phyloP scores from a whole-genome alignment of 148 eudicot species.

The Heliamphora exappendiculata region DNA sequence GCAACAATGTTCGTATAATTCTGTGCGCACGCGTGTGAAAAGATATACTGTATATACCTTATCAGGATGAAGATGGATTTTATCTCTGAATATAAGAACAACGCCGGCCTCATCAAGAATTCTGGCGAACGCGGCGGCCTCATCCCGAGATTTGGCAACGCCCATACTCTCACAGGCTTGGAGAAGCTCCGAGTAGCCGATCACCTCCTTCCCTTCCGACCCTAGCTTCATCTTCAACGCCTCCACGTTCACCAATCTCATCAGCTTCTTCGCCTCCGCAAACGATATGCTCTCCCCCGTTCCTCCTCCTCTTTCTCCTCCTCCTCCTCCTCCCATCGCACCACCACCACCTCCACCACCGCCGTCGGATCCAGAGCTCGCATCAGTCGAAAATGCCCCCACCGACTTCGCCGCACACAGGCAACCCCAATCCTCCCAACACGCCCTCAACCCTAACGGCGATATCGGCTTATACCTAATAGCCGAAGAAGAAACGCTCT shows the following conservation, averaged over 20 bases:
- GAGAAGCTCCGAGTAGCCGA: slow-evolving; percentile 53
- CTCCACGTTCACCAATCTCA: slow-evolving; percentile 75
- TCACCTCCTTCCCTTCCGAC: slow-evolving; percentile 58
- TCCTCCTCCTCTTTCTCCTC: slow-evolving; percentile 6
- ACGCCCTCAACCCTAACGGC: slow-evolving; percentile 7
- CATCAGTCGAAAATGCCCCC: slow-evolving; percentile 3
- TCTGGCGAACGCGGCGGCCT: slow-evolving; percentile 52
- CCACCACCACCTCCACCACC: neutral
- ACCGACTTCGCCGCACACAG: neutral
- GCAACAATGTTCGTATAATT: neutral
- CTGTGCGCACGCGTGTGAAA: neutral
- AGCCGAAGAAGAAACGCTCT: slow-evolving; percentile 6
- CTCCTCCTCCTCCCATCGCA: neutral
- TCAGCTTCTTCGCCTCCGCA: slow-evolving; percentile 64
- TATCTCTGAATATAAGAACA: slow-evolving; percentile 68
- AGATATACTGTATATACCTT: slow-evolving; percentile 34
- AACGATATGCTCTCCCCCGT: slow-evolving; percentile 32
- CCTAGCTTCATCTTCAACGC: slow-evolving; percentile 66
- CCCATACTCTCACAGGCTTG: slow-evolving; percentile 59
- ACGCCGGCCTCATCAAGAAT: slow-evolving; percentile 94
- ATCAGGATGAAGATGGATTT: slow-evolving; percentile 83
- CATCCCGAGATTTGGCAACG: slow-evolving; percentile 51
- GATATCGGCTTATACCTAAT: neutral
- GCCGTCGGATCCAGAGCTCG: neutral
- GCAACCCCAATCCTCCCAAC: neutral